These are phyloP conservation scores for Boletus rex-veris DNA, from an alignment of 768 basidiomycete species.

Conservation along the genomic window DNA sequence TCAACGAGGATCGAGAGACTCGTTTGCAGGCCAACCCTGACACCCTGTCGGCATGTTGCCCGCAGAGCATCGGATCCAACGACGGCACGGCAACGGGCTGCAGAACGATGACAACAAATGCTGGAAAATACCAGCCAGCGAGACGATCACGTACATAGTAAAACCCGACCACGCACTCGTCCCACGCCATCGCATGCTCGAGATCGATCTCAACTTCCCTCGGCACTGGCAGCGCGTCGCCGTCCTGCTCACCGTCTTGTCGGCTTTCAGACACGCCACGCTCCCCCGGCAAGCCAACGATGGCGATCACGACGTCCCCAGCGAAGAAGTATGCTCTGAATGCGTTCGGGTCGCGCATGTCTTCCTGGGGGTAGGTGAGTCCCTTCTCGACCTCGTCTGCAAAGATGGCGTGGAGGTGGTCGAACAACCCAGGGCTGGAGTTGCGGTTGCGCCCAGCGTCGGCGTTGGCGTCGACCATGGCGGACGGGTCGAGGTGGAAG, in stretches of 20 bases:
- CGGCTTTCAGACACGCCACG: no score
- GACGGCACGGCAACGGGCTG: not conserved
- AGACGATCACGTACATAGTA: conserved; percentile 59
- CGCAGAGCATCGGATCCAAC: not conserved
- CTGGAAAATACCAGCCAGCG: not conserved
- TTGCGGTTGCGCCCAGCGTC: no score
- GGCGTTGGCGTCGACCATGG: conserved; percentile 6
- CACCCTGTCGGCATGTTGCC: not conserved
- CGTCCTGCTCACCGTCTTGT: not conserved
- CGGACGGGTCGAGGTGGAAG: conserved; percentile 36
- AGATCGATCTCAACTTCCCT: conserved; percentile 31
- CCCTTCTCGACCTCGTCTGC: conserved; percentile 74
- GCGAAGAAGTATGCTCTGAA: conserved; percentile 79
- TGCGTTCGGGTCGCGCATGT: conserved; percentile 43
- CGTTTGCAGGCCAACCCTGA: not conserved
- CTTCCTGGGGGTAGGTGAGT: conserved; percentile 83
- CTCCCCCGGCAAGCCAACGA: conserved; percentile 27
- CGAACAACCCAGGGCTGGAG: conserved; percentile 45
- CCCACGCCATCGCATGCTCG: conserved; percentile 55
- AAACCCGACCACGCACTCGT: conserved; percentile 67
- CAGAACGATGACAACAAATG: no score
- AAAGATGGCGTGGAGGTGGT: conserved; percentile 61
- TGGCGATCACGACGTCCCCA: conserved; percentile 70
- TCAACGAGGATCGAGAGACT: not conserved
- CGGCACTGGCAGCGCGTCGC: not conserved